These are phyloP conservation scores for Acacia concinna DNA, from an alignment of 331 rosid species.

Conservation along the genomic window DNA sequence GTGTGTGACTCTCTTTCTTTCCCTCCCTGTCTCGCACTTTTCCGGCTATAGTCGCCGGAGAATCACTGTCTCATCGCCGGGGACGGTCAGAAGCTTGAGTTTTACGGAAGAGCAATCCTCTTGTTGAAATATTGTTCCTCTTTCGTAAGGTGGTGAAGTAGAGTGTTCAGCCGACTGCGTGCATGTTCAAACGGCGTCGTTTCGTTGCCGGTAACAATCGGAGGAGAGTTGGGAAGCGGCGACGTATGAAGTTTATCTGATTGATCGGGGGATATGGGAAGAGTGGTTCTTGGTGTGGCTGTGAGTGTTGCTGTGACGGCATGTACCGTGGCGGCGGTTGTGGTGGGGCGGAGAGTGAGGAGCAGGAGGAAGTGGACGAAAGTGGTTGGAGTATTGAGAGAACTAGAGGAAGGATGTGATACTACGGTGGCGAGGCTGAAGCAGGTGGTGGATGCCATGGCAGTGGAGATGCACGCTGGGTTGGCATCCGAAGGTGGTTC, in stretches of 20 bases:
- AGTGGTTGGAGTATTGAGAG: conserved; percentile 66
- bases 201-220: conserved; percentile 38
- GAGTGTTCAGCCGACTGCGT: conserved; percentile 34
- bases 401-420: conserved; percentile 71
- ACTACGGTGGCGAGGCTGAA: conserved; percentile 65
- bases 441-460: conserved; percentile 95
- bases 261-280: conserved; percentile 70
- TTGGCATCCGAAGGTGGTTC: conserved; percentile 97
- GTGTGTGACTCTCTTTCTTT: background rate
- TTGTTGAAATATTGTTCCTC: background rate
- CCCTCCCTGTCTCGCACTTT: conserved; percentile 29
- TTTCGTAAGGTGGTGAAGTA: background rate
- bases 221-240: conserved; percentile 42
- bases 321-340: conserved; percentile 79
- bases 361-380: conserved; percentile 74
- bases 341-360: conserved; percentile 70
- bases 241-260: conserved; percentile 48
- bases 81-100: background rate
- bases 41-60: conserved; percentile 45
- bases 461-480: conserved; percentile 99
- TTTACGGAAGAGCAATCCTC: conserved; percentile 3
- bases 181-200: conserved; percentile 69
- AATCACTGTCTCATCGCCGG: conserved; percentile 17
- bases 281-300: conserved; percentile 68
- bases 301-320: conserved; percentile 70